These are phyloP conservation scores for Candida alai DNA, from an alignment of 805 yeast genomes.

Conservation along the genomic window DNA sequence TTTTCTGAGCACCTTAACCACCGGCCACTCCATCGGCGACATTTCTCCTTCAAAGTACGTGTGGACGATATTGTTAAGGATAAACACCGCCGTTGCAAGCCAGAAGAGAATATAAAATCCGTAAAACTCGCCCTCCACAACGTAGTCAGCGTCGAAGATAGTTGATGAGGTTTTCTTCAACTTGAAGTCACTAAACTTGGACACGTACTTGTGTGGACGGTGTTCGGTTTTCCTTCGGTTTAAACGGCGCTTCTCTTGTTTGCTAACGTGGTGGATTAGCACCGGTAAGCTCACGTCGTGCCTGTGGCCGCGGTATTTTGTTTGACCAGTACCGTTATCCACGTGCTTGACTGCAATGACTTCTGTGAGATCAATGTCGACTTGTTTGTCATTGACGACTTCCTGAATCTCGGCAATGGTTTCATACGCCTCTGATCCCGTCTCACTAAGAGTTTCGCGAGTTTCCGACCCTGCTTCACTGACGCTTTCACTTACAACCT, in stretches of 20 bases:
- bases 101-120: slow-evolving; percentile 83
- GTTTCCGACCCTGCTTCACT: neutral
- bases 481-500: neutral
- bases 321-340: no score
- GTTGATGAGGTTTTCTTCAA: slow-evolving; percentile 38
- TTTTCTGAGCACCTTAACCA: slow-evolving; percentile 52
- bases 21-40: slow-evolving; percentile 45
- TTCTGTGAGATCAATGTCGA: neutral
- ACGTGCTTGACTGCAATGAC: neutral
- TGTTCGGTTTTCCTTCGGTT: slow-evolving; percentile 6
- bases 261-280: slow-evolving; percentile 5
- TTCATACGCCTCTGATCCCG: neutral
- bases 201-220: slow-evolving; percentile 21
- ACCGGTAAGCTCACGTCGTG: slow-evolving; percentile 4
- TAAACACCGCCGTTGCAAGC: slow-evolving; percentile 58
- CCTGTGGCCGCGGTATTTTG: neutral
- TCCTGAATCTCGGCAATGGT: neutral
- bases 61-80: slow-evolving; percentile 50
- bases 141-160: slow-evolving; percentile 51
- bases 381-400: neutral
- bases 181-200: slow-evolving; percentile 53
- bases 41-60: slow-evolving; percentile 47
- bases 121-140: slow-evolving; percentile 50
- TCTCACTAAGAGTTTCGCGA: no score
- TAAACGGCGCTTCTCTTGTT: slow-evolving; percentile 6